Conservation (phyloP, 495 filamentous ascomycete genomes). For the Choiromyces venosus region DNA sequence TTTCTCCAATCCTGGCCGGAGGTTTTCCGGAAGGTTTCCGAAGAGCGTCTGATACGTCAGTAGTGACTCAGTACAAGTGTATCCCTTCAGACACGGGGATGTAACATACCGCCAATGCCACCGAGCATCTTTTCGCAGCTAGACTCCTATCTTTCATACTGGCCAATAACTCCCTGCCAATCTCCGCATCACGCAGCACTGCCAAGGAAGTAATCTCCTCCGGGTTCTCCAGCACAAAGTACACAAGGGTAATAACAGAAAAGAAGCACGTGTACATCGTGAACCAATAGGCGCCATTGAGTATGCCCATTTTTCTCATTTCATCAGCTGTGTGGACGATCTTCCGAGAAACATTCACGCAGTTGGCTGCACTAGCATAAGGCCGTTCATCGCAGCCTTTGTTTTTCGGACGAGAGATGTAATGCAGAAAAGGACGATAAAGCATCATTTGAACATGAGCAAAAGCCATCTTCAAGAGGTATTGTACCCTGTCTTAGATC, state of each 20-base stretch:
- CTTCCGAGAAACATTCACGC: conserved; percentile 84
- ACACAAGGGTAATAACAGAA: conserved; percentile 80
- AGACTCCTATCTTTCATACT: conserved; percentile 74
- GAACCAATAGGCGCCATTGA: conserved; percentile 94
- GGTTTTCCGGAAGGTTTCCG: conserved; percentile 67
- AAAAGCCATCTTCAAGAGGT: conserved; percentile 78
- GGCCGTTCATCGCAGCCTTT: conserved; percentile 75
- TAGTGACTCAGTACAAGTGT: conserved; percentile 16
- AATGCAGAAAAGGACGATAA: conserved; percentile 92
- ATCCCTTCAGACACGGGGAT: conserved; percentile 5
- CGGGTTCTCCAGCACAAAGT: conserved; percentile 85
- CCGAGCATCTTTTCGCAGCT: conserved; percentile 79
- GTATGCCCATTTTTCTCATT: conserved; percentile 74
- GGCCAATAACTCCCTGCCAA: conserved; percentile 74
- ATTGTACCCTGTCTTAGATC: conserved; percentile 62
- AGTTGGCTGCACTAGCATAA: conserved; percentile 84
- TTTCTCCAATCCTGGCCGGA: conserved; percentile 50
- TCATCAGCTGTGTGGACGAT: conserved; percentile 87
- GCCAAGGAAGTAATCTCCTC: conserved; percentile 68
- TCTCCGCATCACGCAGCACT: conserved; percentile 74
- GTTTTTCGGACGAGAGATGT: conserved; percentile 66
- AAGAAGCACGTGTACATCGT: conserved; percentile 96
- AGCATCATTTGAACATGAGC: conserved; percentile 92
- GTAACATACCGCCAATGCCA: conserved; percentile 61
- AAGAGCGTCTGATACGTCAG: conserved; percentile 60